These are phyloP conservation scores for Aspergillus sp. DNA, from an alignment of 2,329 filamentous ascomycete genomes.

Conservation along the genomic window DNA sequence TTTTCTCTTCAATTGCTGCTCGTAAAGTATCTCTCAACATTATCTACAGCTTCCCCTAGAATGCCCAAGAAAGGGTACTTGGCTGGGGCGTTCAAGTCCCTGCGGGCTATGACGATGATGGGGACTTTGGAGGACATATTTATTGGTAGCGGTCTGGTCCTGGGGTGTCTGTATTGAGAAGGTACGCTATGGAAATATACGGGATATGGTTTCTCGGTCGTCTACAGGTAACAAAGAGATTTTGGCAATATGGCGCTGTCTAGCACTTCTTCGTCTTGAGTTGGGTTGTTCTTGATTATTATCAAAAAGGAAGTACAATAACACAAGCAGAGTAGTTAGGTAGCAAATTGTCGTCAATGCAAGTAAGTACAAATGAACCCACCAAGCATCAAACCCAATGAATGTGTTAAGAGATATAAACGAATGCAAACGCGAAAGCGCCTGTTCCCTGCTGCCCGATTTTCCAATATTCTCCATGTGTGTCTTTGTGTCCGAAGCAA, in stretches of 20 bases:
- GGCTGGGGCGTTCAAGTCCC: no score
- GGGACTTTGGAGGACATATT: not conserved
- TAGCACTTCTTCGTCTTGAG: not conserved
- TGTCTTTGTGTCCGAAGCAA: not conserved
- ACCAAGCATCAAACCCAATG: not conserved
- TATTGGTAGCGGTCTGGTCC: not conserved
- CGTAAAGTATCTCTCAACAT: no score
- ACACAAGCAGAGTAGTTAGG: not conserved
- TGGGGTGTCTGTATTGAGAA: no score
- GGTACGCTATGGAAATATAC: no score
- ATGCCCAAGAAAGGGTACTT: no score
- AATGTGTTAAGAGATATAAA: not conserved
- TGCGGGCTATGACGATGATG: no score
- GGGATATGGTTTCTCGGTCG: no score
- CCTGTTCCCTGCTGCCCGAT: slow-evolving; percentile 1
- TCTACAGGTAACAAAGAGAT: no score
- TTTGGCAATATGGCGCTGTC: no score
- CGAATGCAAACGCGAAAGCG: slow-evolving; percentile 3
- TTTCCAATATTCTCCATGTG: not conserved
- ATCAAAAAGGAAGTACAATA: not conserved
- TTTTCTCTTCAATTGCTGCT: slow-evolving; percentile 4
- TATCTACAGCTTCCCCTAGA: no score
- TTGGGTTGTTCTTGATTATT: not conserved
- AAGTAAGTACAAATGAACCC: not conserved
- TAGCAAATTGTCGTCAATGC: not conserved